Conservation (phyloP, 495 filamentous ascomycete species). For the Neurospora sp. region DNA sequence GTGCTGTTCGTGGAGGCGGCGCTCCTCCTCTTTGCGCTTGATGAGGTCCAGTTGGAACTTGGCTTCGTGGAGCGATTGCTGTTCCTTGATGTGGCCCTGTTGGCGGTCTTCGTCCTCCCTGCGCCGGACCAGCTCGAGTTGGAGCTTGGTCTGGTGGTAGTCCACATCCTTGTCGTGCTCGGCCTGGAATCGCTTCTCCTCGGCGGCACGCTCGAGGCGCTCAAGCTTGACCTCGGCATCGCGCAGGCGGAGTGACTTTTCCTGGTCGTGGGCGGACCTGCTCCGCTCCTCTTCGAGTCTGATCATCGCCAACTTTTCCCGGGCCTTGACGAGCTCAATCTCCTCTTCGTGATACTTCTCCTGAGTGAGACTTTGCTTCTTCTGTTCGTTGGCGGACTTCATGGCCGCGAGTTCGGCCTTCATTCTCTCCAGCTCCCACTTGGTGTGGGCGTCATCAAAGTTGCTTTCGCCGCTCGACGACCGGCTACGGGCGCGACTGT, state of each 20-base stretch:
- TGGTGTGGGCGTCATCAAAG: slow-evolving; percentile 16
- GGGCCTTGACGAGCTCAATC: slow-evolving; percentile 6
- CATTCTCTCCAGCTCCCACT: slow-evolving; percentile 13
- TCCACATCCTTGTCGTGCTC: slow-evolving; percentile 9
- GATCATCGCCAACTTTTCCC: slow-evolving; percentile 14
- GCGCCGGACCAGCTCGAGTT: slow-evolving; percentile 23
- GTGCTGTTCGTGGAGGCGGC: slow-evolving; percentile 26
- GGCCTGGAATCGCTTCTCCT: neutral
- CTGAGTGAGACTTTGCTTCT: slow-evolving; percentile 13
- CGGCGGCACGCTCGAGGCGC: neutral
- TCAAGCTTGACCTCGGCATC: neutral
- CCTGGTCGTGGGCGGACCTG: slow-evolving; percentile 11
- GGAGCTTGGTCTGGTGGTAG: slow-evolving; percentile 3
- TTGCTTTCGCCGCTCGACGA: slow-evolving; percentile 22
- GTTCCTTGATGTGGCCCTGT: slow-evolving; percentile 15
- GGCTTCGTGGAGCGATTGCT: slow-evolving; percentile 20
- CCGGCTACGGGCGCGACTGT: slow-evolving; percentile 11
- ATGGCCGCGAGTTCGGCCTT: slow-evolving; percentile 14
- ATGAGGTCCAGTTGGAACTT: slow-evolving; percentile 15
- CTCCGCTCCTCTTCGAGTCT: slow-evolving; percentile 7
- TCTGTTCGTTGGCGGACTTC: slow-evolving; percentile 6
- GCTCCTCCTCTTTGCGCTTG: slow-evolving; percentile 27
- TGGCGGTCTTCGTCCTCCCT: slow-evolving; percentile 35
- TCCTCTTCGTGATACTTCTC: slow-evolving; percentile 4
- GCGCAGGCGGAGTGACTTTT: slow-evolving; percentile 6